phyloP scores from a whole-genome alignment of 2,329 filamentous ascomycete species.

The Trichoderma atroviride region DNA sequence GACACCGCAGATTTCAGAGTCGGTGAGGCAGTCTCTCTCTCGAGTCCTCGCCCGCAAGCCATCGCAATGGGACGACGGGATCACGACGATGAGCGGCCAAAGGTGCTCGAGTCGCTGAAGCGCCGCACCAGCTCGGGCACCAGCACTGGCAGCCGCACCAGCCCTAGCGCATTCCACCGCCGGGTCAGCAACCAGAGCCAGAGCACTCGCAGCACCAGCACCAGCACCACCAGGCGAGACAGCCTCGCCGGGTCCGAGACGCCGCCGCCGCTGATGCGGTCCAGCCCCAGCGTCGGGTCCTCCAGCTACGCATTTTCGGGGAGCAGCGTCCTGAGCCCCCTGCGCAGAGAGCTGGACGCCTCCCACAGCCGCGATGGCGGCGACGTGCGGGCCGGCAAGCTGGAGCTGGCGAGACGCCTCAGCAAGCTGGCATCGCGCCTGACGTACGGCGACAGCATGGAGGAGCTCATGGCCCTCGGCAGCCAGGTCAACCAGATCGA shows the following conservation, averaged over 20 bases:
- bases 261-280: constrained; percentile 35
- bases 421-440: constrained; percentile 46
- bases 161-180: constrained; percentile 20
- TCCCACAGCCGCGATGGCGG: constrained; percentile 28
- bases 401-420: constrained; percentile 49
- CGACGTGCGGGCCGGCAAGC: constrained; percentile 39
- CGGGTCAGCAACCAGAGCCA: constrained; percentile 29
- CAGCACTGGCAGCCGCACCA: constrained; percentile 27
- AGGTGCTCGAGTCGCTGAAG: constrained; percentile 26
- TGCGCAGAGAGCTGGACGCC: constrained; percentile 37
- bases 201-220: constrained; percentile 28
- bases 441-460: constrained; percentile 39
- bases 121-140: constrained; percentile 26
- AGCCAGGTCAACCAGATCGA: constrained; percentile 45
- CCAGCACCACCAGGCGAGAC: constrained; percentile 24
- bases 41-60: not conserved
- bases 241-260: constrained; percentile 25
- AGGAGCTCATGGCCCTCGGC: constrained; percentile 41
- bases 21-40: not conserved
- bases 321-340: constrained; percentile 36
- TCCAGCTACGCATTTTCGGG: constrained; percentile 40
- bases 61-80: constrained; percentile 25
- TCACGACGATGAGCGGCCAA: constrained; percentile 20
- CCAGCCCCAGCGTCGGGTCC: constrained; percentile 39
- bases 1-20: constrained; percentile 14